Percentiles rank a stretch among this genome's conserved stretches.
Evolutionary conservation across 2,329 filamentous ascomycete species (phyloP).

Genomic region (Sporothrix schenckii): DNA sequence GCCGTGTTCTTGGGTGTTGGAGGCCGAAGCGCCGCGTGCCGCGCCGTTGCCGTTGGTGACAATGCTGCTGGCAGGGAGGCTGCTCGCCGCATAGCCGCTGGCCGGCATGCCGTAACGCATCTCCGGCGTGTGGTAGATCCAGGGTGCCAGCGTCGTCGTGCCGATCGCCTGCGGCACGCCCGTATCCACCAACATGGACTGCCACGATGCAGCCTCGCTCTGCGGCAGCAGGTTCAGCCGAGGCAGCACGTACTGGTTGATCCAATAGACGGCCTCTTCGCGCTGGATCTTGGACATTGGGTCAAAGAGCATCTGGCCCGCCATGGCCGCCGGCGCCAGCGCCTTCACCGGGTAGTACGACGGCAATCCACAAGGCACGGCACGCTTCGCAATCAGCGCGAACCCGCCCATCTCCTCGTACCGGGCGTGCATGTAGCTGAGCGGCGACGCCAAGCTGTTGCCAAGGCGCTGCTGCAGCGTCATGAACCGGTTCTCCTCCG

Average conservation of each 20-base stretch:
- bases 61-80: constrained; percentile 21
- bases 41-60: constrained; percentile 17
- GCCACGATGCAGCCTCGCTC: constrained; percentile 46
- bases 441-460: constrained; percentile 54
- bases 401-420: constrained; percentile 62
- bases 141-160: constrained; percentile 57
- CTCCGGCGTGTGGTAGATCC: constrained; percentile 50
- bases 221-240: constrained; percentile 58
- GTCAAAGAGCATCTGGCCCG: constrained; percentile 44
- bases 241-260: constrained; percentile 69
- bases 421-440: constrained; percentile 59
- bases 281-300: constrained; percentile 67
- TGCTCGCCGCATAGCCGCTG: constrained; percentile 21
- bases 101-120: constrained; percentile 21
- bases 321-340: constrained; percentile 34
- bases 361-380: constrained; percentile 65
- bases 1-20: neutral
- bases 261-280: constrained; percentile 67
- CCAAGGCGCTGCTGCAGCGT: constrained; percentile 66
- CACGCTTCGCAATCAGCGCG: constrained; percentile 64
- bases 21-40: neutral
- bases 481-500: constrained; percentile 72
- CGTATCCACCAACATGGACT: constrained; percentile 40
- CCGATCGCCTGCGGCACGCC: constrained; percentile 45
- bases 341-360: constrained; percentile 59